These are phyloP conservation scores for Cystofilobasidium bisporidii DNA, from an alignment of 768 basidiomycete species.

Conservation along the genomic window DNA sequence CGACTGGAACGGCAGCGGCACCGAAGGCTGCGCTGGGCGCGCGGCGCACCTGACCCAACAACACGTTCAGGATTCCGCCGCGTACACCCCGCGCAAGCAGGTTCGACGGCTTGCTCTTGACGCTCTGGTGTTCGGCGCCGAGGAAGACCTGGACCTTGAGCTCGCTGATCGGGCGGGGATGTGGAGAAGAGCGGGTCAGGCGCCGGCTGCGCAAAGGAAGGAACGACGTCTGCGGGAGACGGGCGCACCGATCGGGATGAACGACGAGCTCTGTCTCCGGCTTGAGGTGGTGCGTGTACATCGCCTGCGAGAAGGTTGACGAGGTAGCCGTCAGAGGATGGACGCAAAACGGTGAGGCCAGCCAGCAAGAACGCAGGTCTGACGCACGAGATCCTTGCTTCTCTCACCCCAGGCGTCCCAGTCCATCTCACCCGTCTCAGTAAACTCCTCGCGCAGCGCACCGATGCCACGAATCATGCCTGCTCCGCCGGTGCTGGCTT, in stretches of 20 bases:
- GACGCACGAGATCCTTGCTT: conserved; percentile 5
- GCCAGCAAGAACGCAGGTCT: background rate
- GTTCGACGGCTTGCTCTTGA: background rate
- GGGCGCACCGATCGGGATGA: conserved; percentile 11
- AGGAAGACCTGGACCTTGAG: conserved; percentile 24
- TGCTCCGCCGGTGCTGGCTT: background rate
- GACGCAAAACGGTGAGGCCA: background rate
- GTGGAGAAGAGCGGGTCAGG: background rate
- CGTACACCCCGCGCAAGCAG: conserved; percentile 9
- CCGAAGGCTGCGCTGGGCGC: too few species aligned
- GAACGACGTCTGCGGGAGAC: background rate
- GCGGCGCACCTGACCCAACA: conserved; percentile 18
- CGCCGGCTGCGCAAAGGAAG: too few species aligned
- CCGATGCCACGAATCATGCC: conserved; percentile 21
- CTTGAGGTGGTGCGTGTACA: conserved; percentile 23
- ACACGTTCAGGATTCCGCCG: conserved; percentile 11
- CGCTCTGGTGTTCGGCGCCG: background rate
- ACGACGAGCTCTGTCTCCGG: conserved; percentile 14
- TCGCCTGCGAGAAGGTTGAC: too few species aligned
- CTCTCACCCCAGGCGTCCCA: conserved; percentile 23
- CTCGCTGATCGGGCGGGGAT: background rate
- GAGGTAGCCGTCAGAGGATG: too few species aligned
- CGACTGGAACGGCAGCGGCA: too few species aligned
- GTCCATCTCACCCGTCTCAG: conserved; percentile 24
- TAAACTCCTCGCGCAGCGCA: conserved; percentile 1